These are phyloP conservation scores for Colletotrichum neosansevieriae DNA, from an alignment of 2,329 filamentous ascomycete genomes.

Conservation along the genomic window DNA sequence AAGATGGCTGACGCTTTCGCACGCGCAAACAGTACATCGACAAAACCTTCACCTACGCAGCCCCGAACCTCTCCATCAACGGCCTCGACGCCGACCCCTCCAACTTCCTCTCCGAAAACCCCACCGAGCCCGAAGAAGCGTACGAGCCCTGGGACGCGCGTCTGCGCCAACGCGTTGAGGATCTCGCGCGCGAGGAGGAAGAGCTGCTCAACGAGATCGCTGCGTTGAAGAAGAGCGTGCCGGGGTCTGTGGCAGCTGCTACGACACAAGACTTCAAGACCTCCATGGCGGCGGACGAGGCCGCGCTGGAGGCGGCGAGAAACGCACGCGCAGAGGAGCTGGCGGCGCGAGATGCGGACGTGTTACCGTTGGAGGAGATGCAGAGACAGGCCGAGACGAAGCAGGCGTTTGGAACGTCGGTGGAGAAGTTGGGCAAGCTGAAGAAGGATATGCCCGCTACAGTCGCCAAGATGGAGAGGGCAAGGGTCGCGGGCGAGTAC, in stretches of 20 bases:
- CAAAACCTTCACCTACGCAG: slow-evolving; percentile 69
- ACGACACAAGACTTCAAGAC: slow-evolving; percentile 57
- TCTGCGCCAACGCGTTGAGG: slow-evolving; percentile 69
- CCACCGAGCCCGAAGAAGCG: slow-evolving; percentile 52
- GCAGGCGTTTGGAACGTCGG: slow-evolving; percentile 58
- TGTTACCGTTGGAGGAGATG: slow-evolving; percentile 51
- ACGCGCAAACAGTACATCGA: slow-evolving; percentile 65
- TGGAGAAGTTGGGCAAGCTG: slow-evolving; percentile 63
- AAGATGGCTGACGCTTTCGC: background rate
- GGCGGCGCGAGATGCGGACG: slow-evolving; percentile 42
- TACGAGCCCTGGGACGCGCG: slow-evolving; percentile 73
- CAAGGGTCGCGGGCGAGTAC: slow-evolving; percentile 69
- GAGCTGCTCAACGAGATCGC: slow-evolving; percentile 74
- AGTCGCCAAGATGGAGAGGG: slow-evolving; percentile 74
- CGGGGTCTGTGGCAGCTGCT: slow-evolving; percentile 57
- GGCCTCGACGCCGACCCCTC: slow-evolving; percentile 63
- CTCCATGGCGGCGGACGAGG: slow-evolving; percentile 61
- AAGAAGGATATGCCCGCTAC: slow-evolving; percentile 72
- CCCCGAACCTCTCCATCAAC: slow-evolving; percentile 73
- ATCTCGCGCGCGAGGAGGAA: slow-evolving; percentile 72
- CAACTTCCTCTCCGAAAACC: slow-evolving; percentile 50
- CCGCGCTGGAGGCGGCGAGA: slow-evolving; percentile 44
- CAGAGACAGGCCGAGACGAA: slow-evolving; percentile 62
- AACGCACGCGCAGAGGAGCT: slow-evolving; percentile 41
- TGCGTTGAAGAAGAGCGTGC: slow-evolving; percentile 66